Percentiles rank a stretch among this genome's conserved stretches.
phyloP scores from a whole-genome alignment of 2,329 filamentous ascomycete genomes.

The Sordariomycetes sp. region DNA sequence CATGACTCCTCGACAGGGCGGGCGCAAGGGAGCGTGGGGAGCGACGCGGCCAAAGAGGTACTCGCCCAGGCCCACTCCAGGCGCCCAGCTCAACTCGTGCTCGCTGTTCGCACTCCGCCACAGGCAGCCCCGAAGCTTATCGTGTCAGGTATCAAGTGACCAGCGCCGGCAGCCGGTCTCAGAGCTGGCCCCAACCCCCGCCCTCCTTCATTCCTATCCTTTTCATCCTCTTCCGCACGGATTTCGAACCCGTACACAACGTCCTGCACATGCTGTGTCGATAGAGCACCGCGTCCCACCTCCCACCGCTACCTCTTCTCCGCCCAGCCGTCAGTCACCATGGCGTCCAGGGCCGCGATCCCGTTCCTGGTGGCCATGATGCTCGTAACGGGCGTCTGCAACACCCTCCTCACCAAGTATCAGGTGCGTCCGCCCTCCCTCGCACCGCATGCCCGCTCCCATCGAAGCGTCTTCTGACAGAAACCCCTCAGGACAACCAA shows the following conservation, averaged over 20 bases:
- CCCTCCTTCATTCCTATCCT: not conserved
- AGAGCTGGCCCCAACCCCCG: not conserved
- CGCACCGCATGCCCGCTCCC: not conserved
- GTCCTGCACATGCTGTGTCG: not conserved
- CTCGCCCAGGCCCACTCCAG: not conserved
- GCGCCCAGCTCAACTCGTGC: not conserved
- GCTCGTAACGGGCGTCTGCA: constrained; percentile 91
- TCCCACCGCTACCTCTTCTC: not conserved
- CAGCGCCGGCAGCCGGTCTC: not conserved
- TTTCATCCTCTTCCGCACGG: no score
- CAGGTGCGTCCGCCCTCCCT: constrained; percentile 44
- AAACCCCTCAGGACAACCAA: constrained; percentile 70
- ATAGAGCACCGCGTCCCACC: not conserved
- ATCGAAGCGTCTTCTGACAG: not conserved
- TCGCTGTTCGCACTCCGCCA: not conserved
- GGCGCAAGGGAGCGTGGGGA: not conserved
- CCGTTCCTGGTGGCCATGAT: constrained; percentile 91
- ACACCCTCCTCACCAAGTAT: constrained; percentile 93
- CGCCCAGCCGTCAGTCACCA: constrained; percentile 21
- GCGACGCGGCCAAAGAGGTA: not conserved
- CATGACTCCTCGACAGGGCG: not conserved
- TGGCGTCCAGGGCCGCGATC: constrained; percentile 63
- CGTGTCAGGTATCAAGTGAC: not conserved
- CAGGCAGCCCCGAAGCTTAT: not conserved
- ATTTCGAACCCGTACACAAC: not conserved